Conservation (phyloP, 2,329 filamentous ascomycete genomes). For the Phaeosphaeriaceae sp. region DNA sequence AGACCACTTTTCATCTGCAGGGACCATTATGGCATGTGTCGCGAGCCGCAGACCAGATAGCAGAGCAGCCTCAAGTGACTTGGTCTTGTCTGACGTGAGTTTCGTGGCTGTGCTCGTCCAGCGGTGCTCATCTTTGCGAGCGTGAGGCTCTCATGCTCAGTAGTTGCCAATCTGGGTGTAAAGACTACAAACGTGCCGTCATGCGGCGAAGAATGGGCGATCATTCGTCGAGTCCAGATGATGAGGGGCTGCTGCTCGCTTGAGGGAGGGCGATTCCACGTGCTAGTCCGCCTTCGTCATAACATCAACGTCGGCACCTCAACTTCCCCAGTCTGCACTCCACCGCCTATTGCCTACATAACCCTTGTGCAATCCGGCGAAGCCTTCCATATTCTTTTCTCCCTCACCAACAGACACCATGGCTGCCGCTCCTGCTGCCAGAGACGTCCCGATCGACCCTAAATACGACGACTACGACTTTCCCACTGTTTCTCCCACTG, state of each 20-base stretch:
- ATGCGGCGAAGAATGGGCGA: slow-evolving; percentile 9
- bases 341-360: slow-evolving; percentile 8
- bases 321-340: slow-evolving; percentile 13
- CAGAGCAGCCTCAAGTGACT: not conserved
- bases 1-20: slow-evolving; percentile 27
- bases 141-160: not conserved
- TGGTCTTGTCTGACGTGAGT: not conserved
- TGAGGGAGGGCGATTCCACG: slow-evolving; percentile 29
- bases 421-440: slow-evolving; percentile 33
- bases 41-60: not conserved
- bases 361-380: slow-evolving; percentile 3
- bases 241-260: slow-evolving; percentile 27
- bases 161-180: not conserved
- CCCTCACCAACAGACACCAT: slow-evolving; percentile 27
- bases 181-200: slow-evolving; percentile 14
- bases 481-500: slow-evolving; percentile 77
- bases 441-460: slow-evolving; percentile 68
- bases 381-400: not conserved
- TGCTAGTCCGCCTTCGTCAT: slow-evolving; percentile 40
- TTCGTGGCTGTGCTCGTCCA: not conserved
- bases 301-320: slow-evolving; percentile 27
- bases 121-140: not conserved
- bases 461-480: slow-evolving; percentile 98
- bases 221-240: slow-evolving; percentile 10
- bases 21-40: slow-evolving; percentile 1